Evolutionary conservation across 2,329 filamentous ascomycete species (phyloP).

Genomic region (Aspergillus spinulosporus): DNA sequence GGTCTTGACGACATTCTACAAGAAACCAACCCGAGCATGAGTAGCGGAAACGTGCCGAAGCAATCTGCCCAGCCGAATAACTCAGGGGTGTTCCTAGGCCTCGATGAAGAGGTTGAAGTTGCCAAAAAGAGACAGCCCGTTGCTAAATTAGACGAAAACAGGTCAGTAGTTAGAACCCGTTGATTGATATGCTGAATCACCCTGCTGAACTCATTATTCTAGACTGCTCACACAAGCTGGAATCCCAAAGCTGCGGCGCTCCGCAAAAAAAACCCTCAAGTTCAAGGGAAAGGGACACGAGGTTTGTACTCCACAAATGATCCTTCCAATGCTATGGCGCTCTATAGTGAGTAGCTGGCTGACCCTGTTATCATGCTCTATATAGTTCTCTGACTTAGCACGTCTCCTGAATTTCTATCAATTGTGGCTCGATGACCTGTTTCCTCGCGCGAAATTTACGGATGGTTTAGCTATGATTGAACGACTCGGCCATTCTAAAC

Average conservation of each 20-base stretch:
- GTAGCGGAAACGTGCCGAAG: constrained; percentile 22
- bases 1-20: constrained; percentile 54
- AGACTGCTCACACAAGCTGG: constrained; percentile 81
- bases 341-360: not conserved
- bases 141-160: constrained; percentile 82
- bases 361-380: not conserved
- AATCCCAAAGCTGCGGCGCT: constrained; percentile 75
- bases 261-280: constrained; percentile 67
- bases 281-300: constrained; percentile 95
- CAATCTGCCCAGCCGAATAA: constrained; percentile 35
- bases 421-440: constrained; percentile 93
- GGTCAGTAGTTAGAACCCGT: constrained; percentile 47
- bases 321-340: constrained; percentile 4
- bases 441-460: constrained; percentile 88
- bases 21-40: constrained; percentile 34
- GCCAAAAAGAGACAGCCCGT: constrained; percentile 73
- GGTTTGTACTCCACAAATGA: constrained; percentile 46
- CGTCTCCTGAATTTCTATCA: constrained; percentile 88
- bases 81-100: constrained; percentile 64
- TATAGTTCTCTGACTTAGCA: constrained; percentile 77
- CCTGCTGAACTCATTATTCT: not conserved
- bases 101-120: constrained; percentile 84
- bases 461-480: constrained; percentile 90
- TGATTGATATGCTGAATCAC: not conserved
- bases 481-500: constrained; percentile 84